phyloP scores from a whole-genome alignment of 495 filamentous ascomycete genomes.

The Mytilinidion resinicola region DNA sequence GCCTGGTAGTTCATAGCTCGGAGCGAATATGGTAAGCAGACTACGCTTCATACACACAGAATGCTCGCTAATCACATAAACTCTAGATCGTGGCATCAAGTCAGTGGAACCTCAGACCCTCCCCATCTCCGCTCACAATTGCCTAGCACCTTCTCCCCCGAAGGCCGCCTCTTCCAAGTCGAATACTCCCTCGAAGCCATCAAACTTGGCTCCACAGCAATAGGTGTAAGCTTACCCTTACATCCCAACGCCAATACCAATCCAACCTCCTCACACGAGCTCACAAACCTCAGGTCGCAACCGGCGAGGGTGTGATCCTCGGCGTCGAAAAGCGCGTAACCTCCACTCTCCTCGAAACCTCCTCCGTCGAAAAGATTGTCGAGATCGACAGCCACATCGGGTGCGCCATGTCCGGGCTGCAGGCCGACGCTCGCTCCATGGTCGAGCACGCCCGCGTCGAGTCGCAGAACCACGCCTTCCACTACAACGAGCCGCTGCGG shows the following conservation, averaged over 20 bases:
- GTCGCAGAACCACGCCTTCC: slow-evolving; percentile 90
- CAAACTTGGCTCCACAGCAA: slow-evolving; percentile 97
- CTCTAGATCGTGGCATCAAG: slow-evolving; percentile 96
- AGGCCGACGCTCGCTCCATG: slow-evolving; percentile 93
- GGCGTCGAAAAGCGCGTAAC: slow-evolving; percentile 99
- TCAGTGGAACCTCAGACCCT: slow-evolving; percentile 43
- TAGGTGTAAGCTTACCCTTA: slow-evolving; percentile 59
- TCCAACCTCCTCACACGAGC: slow-evolving; percentile 2
- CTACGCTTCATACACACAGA: slow-evolving; percentile 23
- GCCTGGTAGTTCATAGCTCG: slow-evolving; percentile 80
- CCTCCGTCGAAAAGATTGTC: slow-evolving; percentile 97
- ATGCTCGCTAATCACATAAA: slow-evolving; percentile 15
- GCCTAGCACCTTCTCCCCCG: slow-evolving; percentile 94
- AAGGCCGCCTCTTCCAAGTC: slow-evolving; percentile 99
- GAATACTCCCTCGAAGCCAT: slow-evolving; percentile 99
- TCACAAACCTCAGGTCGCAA: slow-evolving; percentile 59
- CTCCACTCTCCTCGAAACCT: slow-evolving; percentile 90
- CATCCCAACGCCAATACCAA: slow-evolving; percentile 3
- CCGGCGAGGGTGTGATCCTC: slow-evolving; percentile 84
- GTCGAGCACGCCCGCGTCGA: slow-evolving; percentile 97
- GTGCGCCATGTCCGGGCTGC: slow-evolving; percentile 95
- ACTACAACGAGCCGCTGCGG: slow-evolving; percentile 88
- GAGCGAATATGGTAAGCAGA: slow-evolving; percentile 91
- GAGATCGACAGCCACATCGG: slow-evolving; percentile 98
- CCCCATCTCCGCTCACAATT: slow-evolving; percentile 20